Evolutionary conservation across 2,329 filamentous ascomycete genomes (phyloP), one percentile per base, ranked within the genome.

Genomic region (Claviceps spartinae): DNA sequence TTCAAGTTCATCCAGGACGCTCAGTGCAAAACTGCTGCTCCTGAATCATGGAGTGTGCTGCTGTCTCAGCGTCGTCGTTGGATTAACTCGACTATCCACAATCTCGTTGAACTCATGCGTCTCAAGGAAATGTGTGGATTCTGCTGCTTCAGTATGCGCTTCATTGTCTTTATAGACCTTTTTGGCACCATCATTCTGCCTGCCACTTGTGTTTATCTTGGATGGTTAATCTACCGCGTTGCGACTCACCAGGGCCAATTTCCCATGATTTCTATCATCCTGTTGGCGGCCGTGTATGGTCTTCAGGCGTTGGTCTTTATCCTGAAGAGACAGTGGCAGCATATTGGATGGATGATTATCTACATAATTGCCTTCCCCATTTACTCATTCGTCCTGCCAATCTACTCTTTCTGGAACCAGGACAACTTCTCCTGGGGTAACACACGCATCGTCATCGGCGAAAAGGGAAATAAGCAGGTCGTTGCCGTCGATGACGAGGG

Each of bases 391-490:
- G 65, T 94, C 56, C 78, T 98, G 13, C 93, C 93, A 0, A 72
- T 98, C 57, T 98, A 97, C 73, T 95, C 91, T 0, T 98, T 98
- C 83, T 98, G 93, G 93, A 95, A 96, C 70, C 90, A 96, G 68
- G 93, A 98, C 69, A 91, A 98, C 71, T 98, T 98, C 76, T 84
- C 84, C 2, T 98, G 93, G 93, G 93, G 93, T 77, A 97, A 93
- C 72, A 98, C 93, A 1, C 89, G 93, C 79, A 82, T 98, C 58
- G 93, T 98, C 59, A 86, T 97, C 58, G 91, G 89, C 54, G 93
- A 98, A 68, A 88, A 91, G 67, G 91, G 90, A 56, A 80, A 79
- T 65, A 95, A 95, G 72, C 82, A 95, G 64, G 75, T 96, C n/a
- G 77, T 98, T 50, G 89, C 89, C 0, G 81, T 90, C 2, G 86